phyloP scores from a whole-genome alignment of 2,329 filamentous ascomycete species.

The Sarocladiaceae sp. region DNA sequence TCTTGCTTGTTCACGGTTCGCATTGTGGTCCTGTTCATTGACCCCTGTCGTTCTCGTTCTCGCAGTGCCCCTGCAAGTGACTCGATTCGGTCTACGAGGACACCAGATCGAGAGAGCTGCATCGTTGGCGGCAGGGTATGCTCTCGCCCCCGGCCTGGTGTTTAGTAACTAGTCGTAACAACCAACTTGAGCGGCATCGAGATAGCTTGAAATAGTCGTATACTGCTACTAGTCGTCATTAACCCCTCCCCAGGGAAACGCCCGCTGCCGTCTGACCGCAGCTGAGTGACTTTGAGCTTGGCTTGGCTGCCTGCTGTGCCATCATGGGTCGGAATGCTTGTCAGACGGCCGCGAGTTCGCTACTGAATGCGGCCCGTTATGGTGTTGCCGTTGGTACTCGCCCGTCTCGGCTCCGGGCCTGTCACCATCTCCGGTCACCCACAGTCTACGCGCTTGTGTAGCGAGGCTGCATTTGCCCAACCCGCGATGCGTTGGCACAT shows the following conservation, averaged over 20 bases:
- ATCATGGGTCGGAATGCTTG: not conserved
- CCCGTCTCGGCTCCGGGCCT: not conserved
- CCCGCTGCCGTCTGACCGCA: not conserved
- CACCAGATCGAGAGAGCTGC: constrained; percentile 1
- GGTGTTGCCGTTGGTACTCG: not conserved
- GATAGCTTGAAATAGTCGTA: too few relatives aligned
- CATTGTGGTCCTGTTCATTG: too few relatives aligned
- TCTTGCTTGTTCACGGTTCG: too few relatives aligned
- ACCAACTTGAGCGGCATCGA: not conserved
- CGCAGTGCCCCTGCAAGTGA: too few relatives aligned
- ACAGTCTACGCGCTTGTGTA: not conserved
- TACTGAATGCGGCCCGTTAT: not conserved
- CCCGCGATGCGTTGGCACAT: not conserved
- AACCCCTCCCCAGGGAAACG: not conserved
- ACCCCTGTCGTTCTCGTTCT: too few relatives aligned
- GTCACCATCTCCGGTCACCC: not conserved
- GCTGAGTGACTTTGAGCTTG: not conserved
- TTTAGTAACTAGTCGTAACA: not conserved
- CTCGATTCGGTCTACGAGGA: not conserved
- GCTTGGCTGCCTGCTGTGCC: not conserved
- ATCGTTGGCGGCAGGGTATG: not conserved
- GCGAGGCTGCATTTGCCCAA: not conserved
- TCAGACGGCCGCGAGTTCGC: constrained; percentile 1
- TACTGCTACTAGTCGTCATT: not conserved
- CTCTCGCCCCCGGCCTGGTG: not conserved